Evolutionary conservation across 1,284 basidiomycete species (phyloP).

Genomic region (Rhodotorula glutinis): DNA sequence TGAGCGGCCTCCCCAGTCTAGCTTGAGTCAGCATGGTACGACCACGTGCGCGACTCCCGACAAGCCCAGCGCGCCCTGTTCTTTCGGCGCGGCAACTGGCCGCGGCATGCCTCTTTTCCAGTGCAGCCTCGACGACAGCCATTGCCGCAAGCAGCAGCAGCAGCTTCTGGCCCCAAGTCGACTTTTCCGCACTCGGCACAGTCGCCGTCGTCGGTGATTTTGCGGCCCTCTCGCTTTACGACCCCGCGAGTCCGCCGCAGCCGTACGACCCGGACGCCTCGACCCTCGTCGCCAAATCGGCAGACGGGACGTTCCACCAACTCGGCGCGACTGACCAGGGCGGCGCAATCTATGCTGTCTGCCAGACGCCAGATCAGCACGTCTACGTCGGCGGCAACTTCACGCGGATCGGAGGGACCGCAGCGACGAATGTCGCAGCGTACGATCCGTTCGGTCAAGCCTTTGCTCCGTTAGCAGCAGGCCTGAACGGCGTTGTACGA

Average conservation of each 20-base stretch:
- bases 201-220: conserved; percentile 84
- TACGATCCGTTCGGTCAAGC: conserved; percentile 66
- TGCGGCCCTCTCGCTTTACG: conserved; percentile 73
- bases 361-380: conserved; percentile 35
- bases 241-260: conserved; percentile 45
- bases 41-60: not conserved
- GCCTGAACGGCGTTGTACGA: conserved; percentile 70
- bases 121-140: not conserved
- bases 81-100: not conserved
- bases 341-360: conserved; percentile 47
- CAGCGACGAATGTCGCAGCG: conserved; percentile 64
- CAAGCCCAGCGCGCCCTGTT: not conserved
- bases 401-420: conserved; percentile 49
- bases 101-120: conserved; percentile 3
- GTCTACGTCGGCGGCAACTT: conserved; percentile 49
- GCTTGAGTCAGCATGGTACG: conserved; percentile 1
- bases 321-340: conserved; percentile 45
- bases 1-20: too few relatives aligned
- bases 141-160: not conserved
- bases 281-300: conserved; percentile 41
- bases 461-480: conserved; percentile 70
- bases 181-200: conserved; percentile 75
- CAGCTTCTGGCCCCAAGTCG: conserved; percentile 64
- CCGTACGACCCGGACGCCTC: conserved; percentile 41
- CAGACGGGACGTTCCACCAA: conserved; percentile 43